Evolutionary conservation across 257 asterid genomes (phyloP).

Genomic region (Nicotiana knightiana): DNA sequence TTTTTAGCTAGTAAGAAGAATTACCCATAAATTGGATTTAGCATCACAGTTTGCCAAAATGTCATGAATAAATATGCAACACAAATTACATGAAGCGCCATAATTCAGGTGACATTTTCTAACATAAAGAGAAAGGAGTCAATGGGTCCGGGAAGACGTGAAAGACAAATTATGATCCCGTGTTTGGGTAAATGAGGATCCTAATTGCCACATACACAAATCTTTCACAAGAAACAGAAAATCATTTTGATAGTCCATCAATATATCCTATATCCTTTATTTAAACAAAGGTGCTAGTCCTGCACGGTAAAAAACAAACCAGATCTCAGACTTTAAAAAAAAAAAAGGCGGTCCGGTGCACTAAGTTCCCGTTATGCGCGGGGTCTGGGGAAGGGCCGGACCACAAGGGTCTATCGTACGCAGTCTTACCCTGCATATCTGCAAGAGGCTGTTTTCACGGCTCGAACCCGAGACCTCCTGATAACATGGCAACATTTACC

Average conservation of each 20-base stretch:
- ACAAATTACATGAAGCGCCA: neutral
- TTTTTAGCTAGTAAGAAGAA: neutral
- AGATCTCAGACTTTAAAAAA: neutral
- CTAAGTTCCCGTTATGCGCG: too few relatives aligned
- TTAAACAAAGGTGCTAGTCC: conserved; percentile 1
- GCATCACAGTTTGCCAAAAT: neutral
- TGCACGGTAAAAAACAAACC: conserved; percentile 1
- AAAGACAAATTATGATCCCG: neutral
- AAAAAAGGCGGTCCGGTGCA: too few relatives aligned
- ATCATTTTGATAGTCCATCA: neutral
- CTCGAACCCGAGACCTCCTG: too few relatives aligned
- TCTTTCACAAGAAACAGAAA: neutral
- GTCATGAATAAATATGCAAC: neutral
- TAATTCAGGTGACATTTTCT: neutral
- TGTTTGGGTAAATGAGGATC: neutral
- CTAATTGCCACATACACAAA: neutral
- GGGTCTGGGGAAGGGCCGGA: too few relatives aligned
- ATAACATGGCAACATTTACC: too few relatives aligned
- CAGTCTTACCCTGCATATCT: too few relatives aligned
- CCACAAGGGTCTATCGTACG: too few relatives aligned
- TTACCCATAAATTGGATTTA: neutral
- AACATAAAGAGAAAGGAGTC: neutral
- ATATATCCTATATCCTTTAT: neutral
- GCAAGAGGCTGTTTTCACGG: too few relatives aligned
- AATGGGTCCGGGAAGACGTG: neutral